A percentile compares a stretch with the other conserved stretches of the same genome.
Evolutionary conservation across 2,329 filamentous ascomycete species (phyloP).

Genomic region (Xylariomycetidae sp.): DNA sequence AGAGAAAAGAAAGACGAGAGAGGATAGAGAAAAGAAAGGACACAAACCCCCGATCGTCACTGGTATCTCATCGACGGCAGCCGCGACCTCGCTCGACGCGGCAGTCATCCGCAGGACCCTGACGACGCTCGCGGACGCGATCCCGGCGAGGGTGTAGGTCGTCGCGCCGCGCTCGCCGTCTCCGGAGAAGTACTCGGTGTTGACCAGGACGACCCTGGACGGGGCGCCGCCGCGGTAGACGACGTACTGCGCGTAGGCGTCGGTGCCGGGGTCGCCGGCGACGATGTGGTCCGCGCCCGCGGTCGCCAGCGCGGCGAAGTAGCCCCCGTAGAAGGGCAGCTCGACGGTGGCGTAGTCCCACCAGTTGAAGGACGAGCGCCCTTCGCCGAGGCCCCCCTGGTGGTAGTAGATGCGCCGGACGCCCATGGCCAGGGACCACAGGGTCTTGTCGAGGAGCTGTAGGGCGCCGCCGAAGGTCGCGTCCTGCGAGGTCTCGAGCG

Average conservation of each 20-base stretch:
- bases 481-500: not conserved
- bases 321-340: not conserved
- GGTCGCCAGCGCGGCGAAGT: not conserved
- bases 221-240: not conserved
- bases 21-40: no score
- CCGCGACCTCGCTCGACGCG: not conserved
- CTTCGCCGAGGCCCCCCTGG: not conserved
- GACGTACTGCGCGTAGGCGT: not conserved
- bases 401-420: not conserved
- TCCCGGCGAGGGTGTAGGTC: not conserved
- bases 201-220: not conserved
- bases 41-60: no score
- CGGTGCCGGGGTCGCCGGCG: not conserved
- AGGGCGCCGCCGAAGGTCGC: not conserved
- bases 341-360: not conserved
- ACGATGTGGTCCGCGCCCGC: not conserved
- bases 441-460: not conserved
- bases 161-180: not conserved
- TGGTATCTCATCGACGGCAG: not conserved
- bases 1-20: no score
- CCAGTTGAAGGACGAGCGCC: not conserved
- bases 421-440: not conserved
- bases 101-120: not conserved
- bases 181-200: not conserved
- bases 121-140: not conserved